Evolutionary conservation across 495 filamentous ascomycete species (phyloP), one percentile per base, ranked within the genome.

Genomic region (Penicillium atrosanguineum): DNA sequence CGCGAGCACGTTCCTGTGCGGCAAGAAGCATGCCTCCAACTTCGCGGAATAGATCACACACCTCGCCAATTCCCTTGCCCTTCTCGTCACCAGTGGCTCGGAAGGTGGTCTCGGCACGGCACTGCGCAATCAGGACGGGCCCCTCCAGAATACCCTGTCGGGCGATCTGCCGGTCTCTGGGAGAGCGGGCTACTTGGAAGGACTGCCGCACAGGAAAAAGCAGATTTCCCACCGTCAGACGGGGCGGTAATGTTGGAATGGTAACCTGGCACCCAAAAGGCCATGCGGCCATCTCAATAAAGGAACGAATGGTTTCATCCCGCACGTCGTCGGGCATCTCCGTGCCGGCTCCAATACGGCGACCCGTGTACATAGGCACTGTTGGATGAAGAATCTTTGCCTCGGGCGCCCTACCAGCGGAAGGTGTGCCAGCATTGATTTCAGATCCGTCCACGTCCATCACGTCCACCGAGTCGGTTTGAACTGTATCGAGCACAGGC

Each of bases 291-390:
- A 89, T 81, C 71, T 95, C 92, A 28, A 94, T 68, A 53, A 96
- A 88, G 14, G 83, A 78, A 8, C 82, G 76, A 28, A 95, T 68
- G 14, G 86, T 78, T 29, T 87, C 84, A 36, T 88, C 81, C 25
- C 90, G 88, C 56, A 83, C 82, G 40, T 87, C 84, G 18, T 85
- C 73, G 3, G 91, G 91, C 84, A 95, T 91, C 52, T 88, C 82
- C 9, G 71, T 58, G 18, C 90, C 89, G 16, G 82, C 70, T 7
- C 77, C 79, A 6, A 79, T 78, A 26, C 89, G 86, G 16, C 81
- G 78, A 18, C 79, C 79, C 9, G 69, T 78, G 55, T 82, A 82
- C 59, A 53, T 63, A 1, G 23, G 36, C 16, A 71, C 66, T 11
- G 52, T 55, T 14, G 57, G 52, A n/a, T 52, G 37, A 8, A 49